Evolutionary conservation across 805 yeast species (phyloP).

Genomic region (Candida pseudofarinosa): DNA sequence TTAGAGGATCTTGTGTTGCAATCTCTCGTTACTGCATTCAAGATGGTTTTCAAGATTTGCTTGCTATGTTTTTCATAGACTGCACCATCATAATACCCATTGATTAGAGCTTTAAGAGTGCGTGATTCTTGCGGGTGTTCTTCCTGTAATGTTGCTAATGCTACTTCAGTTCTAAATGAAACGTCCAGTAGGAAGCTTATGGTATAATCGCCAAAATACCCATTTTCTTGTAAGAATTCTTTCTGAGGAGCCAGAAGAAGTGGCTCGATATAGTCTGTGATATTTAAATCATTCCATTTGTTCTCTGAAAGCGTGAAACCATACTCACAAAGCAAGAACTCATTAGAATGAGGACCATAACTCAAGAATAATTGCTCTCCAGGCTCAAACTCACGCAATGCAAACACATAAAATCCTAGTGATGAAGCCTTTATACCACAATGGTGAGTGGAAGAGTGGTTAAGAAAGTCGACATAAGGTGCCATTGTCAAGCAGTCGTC

Average conservation of each 20-base stretch:
- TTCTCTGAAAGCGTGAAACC: slow-evolving; percentile 67
- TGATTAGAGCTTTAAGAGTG: slow-evolving; percentile 33
- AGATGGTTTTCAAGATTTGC: slow-evolving; percentile 26
- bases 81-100: slow-evolving; percentile 48
- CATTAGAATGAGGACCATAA: slow-evolving; percentile 89
- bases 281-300: slow-evolving; percentile 67
- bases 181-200: slow-evolving; percentile 44
- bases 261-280: slow-evolving; percentile 41
- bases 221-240: slow-evolving; percentile 45
- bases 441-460: slow-evolving; percentile 59
- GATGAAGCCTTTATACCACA: slow-evolving; percentile 46
- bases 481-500: slow-evolving; percentile 83
- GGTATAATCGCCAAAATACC: slow-evolving; percentile 75
- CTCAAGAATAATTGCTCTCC: slow-evolving; percentile 63
- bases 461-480: slow-evolving; percentile 84
- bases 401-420: slow-evolving; percentile 51
- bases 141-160: slow-evolving; percentile 56
- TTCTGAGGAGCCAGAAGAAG: slow-evolving; percentile 34
- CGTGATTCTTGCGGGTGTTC: slow-evolving; percentile 22
- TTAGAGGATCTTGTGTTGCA: slow-evolving; percentile 10
- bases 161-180: slow-evolving; percentile 75
- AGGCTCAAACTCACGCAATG: slow-evolving; percentile 21
- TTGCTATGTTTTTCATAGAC: slow-evolving; percentile 29
- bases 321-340: slow-evolving; percentile 77
- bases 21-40: slow-evolving; percentile 22